These are phyloP conservation scores for Neotropicomus parvogracilis DNA, from an alignment of 1,284 basidiomycete species.

Conservation along the genomic window DNA sequence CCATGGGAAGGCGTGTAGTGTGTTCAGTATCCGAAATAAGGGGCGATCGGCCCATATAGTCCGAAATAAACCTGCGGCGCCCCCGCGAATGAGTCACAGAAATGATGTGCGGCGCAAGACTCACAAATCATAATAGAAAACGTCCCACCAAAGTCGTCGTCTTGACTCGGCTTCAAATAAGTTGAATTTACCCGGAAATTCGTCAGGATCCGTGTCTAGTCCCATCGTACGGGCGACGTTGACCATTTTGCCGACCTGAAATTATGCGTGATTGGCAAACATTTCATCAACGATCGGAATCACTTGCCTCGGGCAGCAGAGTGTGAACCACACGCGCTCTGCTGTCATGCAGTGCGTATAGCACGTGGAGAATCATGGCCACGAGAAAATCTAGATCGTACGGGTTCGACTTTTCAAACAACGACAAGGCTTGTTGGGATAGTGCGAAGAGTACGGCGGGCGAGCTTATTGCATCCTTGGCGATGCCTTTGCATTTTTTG, in stretches of 20 bases:
- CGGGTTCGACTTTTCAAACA: slow-evolving; percentile 38
- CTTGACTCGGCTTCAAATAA: slow-evolving; percentile 58
- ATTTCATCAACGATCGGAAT: slow-evolving; percentile 29
- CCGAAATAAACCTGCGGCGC: slow-evolving; percentile 58
- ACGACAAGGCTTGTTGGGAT: slow-evolving; percentile 42
- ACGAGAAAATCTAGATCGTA: slow-evolving; percentile 53
- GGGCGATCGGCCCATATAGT: slow-evolving; percentile 57
- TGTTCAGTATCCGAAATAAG: slow-evolving; percentile 42
- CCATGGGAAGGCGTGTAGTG: slow-evolving; percentile 35
- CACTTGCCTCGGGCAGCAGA: slow-evolving; percentile 31
- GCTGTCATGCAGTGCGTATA: slow-evolving; percentile 51
- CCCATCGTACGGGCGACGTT: slow-evolving; percentile 63
- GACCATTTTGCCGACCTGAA: slow-evolving; percentile 64
- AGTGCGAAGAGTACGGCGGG: slow-evolving; percentile 43
- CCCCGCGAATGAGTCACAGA: slow-evolving; percentile 9
- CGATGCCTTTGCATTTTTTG: slow-evolving; percentile 28
- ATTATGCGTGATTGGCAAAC: slow-evolving; percentile 19
- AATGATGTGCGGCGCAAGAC: slow-evolving; percentile 28
- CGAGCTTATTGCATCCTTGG: slow-evolving; percentile 27
- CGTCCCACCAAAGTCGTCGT: slow-evolving; percentile 69
- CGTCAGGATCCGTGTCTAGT: slow-evolving; percentile 57
- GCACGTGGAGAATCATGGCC: slow-evolving; percentile 51
- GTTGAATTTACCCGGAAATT: slow-evolving; percentile 40
- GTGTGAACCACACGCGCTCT: slow-evolving; percentile 41
- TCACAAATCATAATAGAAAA: slow-evolving; percentile 68